phyloP scores from a whole-genome alignment of 768 basidiomycete species.

The Cystobasidium onofrii region DNA sequence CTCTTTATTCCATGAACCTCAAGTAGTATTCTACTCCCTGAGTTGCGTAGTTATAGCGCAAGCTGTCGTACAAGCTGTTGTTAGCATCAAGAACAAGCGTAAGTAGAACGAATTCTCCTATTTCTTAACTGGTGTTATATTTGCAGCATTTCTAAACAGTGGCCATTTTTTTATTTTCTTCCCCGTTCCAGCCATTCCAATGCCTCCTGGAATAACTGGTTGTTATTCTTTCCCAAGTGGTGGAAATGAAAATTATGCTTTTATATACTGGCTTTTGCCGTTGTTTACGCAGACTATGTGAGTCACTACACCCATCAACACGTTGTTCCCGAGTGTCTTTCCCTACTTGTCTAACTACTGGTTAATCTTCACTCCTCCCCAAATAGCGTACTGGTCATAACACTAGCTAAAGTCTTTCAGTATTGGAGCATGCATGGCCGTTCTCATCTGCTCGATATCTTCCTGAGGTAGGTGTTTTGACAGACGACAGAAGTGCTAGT shows the following conservation, averaged over 20 bases:
- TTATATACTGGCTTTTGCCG: conserved; percentile 22
- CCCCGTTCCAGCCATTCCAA: conserved; percentile 5
- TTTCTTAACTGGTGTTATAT: too few species aligned
- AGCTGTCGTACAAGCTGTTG: conserved; percentile 6
- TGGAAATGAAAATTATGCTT: conserved; percentile 9
- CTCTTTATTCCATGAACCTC: not conserved
- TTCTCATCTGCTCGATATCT: conserved; percentile 18
- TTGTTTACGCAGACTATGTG: conserved; percentile 24
- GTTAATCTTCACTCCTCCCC: not conserved
- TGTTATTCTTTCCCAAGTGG: conserved; percentile 2
- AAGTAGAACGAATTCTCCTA: not conserved
- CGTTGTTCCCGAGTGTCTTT: too few species aligned
- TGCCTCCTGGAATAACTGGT: conserved; percentile 14
- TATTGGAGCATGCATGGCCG: conserved; percentile 19
- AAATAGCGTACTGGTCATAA: conserved; percentile 14
- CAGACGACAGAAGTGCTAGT: too few species aligned
- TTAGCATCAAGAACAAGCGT: conserved; percentile 24
- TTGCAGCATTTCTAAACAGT: too few species aligned
- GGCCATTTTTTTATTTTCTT: not conserved
- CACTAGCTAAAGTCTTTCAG: not conserved
- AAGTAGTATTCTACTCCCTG: conserved; percentile 9
- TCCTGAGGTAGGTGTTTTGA: too few species aligned
- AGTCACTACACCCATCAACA: not conserved
- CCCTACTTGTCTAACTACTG: not conserved
- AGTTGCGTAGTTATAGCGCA: not conserved